Percentiles rank a stretch among this genome's conserved stretches.
These are phyloP conservation scores for Papilionanthe hybrid DNA, from an alignment of 116 monocot genomes.

Conservation along the genomic window DNA sequence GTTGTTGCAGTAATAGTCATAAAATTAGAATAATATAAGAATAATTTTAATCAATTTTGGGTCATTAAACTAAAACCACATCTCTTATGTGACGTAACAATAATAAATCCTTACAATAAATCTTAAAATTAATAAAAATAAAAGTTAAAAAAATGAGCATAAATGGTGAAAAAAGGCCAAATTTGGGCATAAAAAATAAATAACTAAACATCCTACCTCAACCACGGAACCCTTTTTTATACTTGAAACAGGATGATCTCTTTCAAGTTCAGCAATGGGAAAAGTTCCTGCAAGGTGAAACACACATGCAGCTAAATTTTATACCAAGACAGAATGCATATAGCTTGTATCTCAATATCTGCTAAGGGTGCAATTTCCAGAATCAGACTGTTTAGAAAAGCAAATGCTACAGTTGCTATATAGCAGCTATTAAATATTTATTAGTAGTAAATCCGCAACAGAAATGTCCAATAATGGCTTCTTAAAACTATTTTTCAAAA, in stretches of 20 bases:
- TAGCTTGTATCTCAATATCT: background rate
- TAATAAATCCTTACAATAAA: background rate
- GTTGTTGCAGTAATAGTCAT: too few species aligned
- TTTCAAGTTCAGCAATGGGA: slow-evolving; percentile 20
- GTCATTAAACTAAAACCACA: background rate
- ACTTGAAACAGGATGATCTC: slow-evolving; percentile 18
- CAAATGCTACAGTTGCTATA: background rate
- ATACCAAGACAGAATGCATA: background rate
- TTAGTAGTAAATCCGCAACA: background rate
- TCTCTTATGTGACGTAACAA: background rate
- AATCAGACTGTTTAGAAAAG: background rate
- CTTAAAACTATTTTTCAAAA: background rate
- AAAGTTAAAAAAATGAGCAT: background rate
- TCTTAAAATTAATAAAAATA: background rate
- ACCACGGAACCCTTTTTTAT: slow-evolving; percentile 71
- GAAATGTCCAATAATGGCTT: background rate
- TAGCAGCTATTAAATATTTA: background rate
- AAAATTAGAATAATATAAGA: background rate
- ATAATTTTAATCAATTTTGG: background rate
- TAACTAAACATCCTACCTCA: slow-evolving; percentile 47
- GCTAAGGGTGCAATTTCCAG: background rate
- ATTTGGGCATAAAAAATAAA: background rate
- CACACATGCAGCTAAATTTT: background rate
- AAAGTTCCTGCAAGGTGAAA: slow-evolving; percentile 15
- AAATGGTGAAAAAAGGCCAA: background rate